Percentiles rank a stretch among this genome's conserved stretches.
Conservation (phyloP, 305 asterid species). For the Plantago coronopus region DNA sequence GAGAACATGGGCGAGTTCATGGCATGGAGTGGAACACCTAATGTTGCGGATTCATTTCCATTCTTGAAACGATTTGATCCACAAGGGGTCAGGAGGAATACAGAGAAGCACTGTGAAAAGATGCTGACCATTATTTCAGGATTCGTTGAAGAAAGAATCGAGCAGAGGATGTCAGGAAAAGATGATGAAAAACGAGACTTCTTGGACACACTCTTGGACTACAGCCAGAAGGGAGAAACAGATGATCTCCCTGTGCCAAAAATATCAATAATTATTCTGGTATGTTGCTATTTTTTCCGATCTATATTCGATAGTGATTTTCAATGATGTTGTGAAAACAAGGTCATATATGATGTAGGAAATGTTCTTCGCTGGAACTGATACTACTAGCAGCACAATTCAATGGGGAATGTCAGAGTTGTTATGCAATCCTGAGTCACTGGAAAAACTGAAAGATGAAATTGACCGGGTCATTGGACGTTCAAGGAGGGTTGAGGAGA, state of each 20-base stretch:
- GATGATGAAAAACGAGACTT: constrained; percentile 6
- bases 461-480: constrained; percentile 1
- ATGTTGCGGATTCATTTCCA: constrained; percentile 4
- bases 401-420: constrained; percentile 10
- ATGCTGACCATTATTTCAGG: constrained; percentile 1
- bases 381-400: constrained; percentile 14
- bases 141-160: constrained; percentile 6
- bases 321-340: background rate
- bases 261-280: constrained; percentile 6
- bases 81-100: constrained; percentile 7
- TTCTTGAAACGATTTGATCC: constrained; percentile 19
- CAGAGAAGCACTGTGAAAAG: constrained; percentile 2
- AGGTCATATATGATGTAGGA: background rate
- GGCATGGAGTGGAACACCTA: constrained; percentile 6
- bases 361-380: constrained; percentile 8
- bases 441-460: constrained; percentile 7
- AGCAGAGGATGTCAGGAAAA: background rate
- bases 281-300: background rate
- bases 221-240: background rate
- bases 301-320: too few species aligned
- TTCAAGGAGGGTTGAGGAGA: constrained; percentile 9
- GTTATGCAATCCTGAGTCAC: background rate
- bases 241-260: background rate
- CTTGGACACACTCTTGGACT: constrained; percentile 5
- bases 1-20: constrained; percentile 3